These are phyloP conservation scores for Vinca minor DNA, from an alignment of 257 asterid genomes.

Conservation along the genomic window DNA sequence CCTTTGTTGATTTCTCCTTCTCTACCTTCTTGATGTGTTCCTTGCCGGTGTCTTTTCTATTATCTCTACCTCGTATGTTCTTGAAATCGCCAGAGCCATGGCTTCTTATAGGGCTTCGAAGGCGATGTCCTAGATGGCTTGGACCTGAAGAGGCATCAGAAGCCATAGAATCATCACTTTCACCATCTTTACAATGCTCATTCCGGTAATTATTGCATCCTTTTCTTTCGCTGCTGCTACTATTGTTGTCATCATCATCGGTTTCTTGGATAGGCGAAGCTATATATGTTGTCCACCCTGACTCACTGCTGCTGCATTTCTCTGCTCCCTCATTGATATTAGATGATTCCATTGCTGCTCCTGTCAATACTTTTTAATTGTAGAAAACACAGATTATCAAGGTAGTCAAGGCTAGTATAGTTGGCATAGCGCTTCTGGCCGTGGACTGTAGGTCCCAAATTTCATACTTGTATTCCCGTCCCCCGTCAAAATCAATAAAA, in stretches of 20 bases:
- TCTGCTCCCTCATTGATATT: conserved; percentile 39
- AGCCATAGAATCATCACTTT: conserved; percentile 86
- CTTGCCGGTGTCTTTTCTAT: conserved; percentile 31
- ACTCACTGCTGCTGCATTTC: conserved; percentile 84
- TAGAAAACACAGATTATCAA: conserved; percentile 10
- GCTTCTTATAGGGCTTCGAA: conserved; percentile 8
- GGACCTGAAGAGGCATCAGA: conserved; percentile 96
- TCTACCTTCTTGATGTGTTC: conserved; percentile 35
- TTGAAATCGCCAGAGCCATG: conserved; percentile 13
- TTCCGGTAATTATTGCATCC: conserved; percentile 6
- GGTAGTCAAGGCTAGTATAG: conserved; percentile 48
- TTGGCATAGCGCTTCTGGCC: too few relatives aligned
- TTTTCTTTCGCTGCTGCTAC: conserved; percentile 20
- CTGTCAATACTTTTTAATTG: conserved; percentile 3
- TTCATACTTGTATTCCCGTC: too few relatives aligned
- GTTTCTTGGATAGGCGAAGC: conserved; percentile 43
- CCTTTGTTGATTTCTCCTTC: conserved; percentile 35
- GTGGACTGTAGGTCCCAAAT: too few relatives aligned
- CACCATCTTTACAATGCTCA: conserved; percentile 25
- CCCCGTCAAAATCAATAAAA: too few relatives aligned
- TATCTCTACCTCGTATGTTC: conserved; percentile 30
- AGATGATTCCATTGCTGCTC: conserved; percentile 45
- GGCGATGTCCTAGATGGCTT: conserved; percentile 32
- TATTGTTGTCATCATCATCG: conserved; percentile 19
- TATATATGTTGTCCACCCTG: conserved; percentile 86